A percentile compares a stretch with the other conserved stretches of the same genome.
phyloP scores from a whole-genome alignment of 176 grass and related monocot species.

The Oryza glumipatula region DNA sequence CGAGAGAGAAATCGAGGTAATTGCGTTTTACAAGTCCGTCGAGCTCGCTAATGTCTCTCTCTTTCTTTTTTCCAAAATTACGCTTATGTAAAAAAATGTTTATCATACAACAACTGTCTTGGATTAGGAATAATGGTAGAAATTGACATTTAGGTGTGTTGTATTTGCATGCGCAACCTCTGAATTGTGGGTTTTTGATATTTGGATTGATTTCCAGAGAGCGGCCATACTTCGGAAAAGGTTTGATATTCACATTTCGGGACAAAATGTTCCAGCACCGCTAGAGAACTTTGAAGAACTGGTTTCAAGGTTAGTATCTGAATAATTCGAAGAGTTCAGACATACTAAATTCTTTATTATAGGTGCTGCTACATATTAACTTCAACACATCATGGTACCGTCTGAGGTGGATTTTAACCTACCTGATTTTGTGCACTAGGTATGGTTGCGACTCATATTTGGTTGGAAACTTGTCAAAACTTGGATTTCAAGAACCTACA shows the following conservation, averaged over 20 bases:
- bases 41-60: not conserved
- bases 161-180: not conserved
- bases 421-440: constrained; percentile 48
- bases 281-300: constrained; percentile 82
- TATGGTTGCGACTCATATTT: constrained; percentile 79
- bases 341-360: constrained; percentile 8
- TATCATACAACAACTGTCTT: not conserved
- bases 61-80: not conserved
- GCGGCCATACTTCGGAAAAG: constrained; percentile 74
- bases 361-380: not conserved
- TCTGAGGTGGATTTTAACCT: not conserved
- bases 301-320: constrained; percentile 66
- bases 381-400: constrained; percentile 15
- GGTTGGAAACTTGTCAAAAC: constrained; percentile 60
- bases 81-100: not conserved
- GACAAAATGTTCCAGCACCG: constrained; percentile 74
- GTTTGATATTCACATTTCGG: constrained; percentile 82
- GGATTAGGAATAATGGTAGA: not conserved
- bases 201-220: constrained; percentile 46
- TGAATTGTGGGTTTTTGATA: constrained; percentile 12
- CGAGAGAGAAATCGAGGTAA: constrained; percentile 85
- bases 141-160: constrained; percentile 9
- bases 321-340: not conserved
- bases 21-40: not conserved
- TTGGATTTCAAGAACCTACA: constrained; percentile 88